Conservation (phyloP, 2,329 filamentous ascomycete species). For the Penicillium hesseltinei region DNA sequence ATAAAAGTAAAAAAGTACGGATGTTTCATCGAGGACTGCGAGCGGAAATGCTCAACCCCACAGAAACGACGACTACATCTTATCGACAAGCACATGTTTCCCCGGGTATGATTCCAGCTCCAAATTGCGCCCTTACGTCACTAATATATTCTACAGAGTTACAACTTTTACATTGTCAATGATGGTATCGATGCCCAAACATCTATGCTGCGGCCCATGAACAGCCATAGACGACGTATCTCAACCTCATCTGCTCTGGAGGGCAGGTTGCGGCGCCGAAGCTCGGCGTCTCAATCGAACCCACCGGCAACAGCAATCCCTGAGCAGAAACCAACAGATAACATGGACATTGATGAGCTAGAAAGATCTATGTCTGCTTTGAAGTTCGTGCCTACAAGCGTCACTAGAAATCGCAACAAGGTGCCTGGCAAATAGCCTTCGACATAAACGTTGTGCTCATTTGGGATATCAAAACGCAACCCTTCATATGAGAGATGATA, state of each 20-base stretch:
- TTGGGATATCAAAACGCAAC: background rate
- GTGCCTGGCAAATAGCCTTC: conserved; percentile 14
- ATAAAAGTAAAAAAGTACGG: conserved; percentile 59
- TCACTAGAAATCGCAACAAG: conserved; percentile 32
- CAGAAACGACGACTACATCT: conserved; percentile 84
- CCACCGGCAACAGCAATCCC: background rate
- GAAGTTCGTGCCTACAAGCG: conserved; percentile 45
- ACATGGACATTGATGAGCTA: conserved; percentile 39
- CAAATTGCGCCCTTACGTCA: background rate
- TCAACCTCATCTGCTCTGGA: conserved; percentile 36
- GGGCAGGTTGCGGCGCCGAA: conserved; percentile 34
- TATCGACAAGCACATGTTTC: conserved; percentile 92
- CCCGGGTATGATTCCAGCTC: conserved; percentile 49
- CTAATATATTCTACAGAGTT: conserved; percentile 53
- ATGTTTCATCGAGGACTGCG: conserved; percentile 88
- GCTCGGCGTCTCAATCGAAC: conserved; percentile 29
- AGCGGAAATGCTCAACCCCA: conserved; percentile 76
- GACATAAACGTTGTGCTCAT: background rate
- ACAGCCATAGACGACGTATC: conserved; percentile 35
- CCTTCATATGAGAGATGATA: background rate
- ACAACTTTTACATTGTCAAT: conserved; percentile 83
- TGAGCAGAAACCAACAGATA: conserved; percentile 13
- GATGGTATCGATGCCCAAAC: conserved; percentile 82
- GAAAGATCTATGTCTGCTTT: conserved; percentile 46
- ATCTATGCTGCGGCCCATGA: conserved; percentile 64